Percentiles rank a stretch among this genome's conserved stretches.
phyloP scores from a whole-genome alignment of 1,284 basidiomycete genomes.

The Stereum hirsutum region DNA sequence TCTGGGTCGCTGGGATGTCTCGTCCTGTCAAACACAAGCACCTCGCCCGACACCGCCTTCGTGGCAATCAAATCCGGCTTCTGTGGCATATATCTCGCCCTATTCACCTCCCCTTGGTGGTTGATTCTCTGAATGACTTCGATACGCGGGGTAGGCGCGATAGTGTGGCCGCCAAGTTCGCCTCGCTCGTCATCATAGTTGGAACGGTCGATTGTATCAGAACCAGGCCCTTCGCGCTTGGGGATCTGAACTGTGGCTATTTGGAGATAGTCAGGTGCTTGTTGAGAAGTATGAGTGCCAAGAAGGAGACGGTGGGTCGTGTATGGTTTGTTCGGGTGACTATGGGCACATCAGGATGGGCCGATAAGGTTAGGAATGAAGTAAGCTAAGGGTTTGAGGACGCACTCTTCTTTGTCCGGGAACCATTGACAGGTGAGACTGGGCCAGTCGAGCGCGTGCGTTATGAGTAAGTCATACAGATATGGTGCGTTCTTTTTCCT shows the following conservation, averaged over 20 bases:
- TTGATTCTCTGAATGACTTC: constrained; percentile 93
- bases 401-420: constrained; percentile 90
- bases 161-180: constrained; percentile 81
- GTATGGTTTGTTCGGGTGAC: constrained; percentile 84
- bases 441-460: constrained; percentile 98
- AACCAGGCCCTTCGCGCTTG: constrained; percentile 55
- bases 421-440: constrained; percentile 99
- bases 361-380: neutral
- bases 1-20: constrained; percentile 94
- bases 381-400: constrained; percentile 9
- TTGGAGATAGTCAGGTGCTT: constrained; percentile 93
- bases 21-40: constrained; percentile 92
- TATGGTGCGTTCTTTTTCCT: constrained; percentile 99
- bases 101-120: constrained; percentile 94
- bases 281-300: constrained; percentile 95
- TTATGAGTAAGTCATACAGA: constrained; percentile 95
- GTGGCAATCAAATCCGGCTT: constrained; percentile 97
- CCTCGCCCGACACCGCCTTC: constrained; percentile 85
- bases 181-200: constrained; percentile 93
- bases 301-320: constrained; percentile 90
- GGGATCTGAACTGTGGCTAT: constrained; percentile 94
- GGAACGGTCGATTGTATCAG: constrained; percentile 67
- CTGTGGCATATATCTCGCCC: constrained; percentile 98
- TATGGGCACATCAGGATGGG: constrained; percentile 18
- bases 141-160: constrained; percentile 73